These are phyloP conservation scores for Actinidia polygama DNA, from an alignment of 179 eudicot genomes.

Conservation along the genomic window DNA sequence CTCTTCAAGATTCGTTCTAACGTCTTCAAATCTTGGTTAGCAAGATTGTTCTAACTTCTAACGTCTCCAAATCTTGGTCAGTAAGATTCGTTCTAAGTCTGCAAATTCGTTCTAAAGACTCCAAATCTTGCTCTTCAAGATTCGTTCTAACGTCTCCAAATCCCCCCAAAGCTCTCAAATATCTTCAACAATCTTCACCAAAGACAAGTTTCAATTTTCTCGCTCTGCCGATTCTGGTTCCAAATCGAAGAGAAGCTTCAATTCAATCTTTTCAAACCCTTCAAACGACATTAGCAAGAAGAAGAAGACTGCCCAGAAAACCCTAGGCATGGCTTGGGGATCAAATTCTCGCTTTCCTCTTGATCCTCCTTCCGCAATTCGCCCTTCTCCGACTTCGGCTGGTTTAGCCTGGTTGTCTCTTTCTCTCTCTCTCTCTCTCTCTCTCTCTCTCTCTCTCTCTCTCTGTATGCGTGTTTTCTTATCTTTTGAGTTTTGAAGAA, in stretches of 20 bases:
- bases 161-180: background rate
- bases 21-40: background rate
- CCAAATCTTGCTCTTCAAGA: background rate
- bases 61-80: background rate
- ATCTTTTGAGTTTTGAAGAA: no score
- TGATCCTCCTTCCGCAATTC: conserved; percentile 69
- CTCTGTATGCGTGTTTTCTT: no score
- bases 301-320: conserved; percentile 63
- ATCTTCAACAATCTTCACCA: background rate
- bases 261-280: conserved; percentile 46
- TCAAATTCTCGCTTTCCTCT: conserved; percentile 81
- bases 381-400: conserved; percentile 86
- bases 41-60: background rate
- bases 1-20: background rate
- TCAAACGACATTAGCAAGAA: conserved; percentile 44
- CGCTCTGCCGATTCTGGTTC: conserved; percentile 50
- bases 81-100: no score
- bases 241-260: conserved; percentile 61
- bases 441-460: background rate
- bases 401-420: conserved; percentile 70
- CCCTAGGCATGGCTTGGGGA: no score
- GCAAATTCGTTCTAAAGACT: no score
- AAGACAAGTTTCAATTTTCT: conserved; percentile 56
- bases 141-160: background rate
- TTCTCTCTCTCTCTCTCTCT: no score